Percentiles rank a stretch among this genome's conserved stretches.
Conservation (phyloP, 768 basidiomycete genomes). For the Boletus patriciae region DNA sequence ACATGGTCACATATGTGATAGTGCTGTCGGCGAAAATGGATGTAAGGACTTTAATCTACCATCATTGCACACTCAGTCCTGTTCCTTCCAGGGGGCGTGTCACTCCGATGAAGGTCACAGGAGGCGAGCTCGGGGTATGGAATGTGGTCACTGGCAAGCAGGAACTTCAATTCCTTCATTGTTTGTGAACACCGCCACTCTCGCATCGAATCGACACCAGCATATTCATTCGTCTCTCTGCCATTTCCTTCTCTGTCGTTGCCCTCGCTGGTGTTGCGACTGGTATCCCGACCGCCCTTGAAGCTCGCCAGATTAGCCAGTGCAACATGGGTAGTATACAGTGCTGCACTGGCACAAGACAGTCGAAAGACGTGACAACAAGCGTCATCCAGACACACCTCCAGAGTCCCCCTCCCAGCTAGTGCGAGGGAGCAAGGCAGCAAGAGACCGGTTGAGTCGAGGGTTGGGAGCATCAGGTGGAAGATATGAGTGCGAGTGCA, state of each 20-base stretch:
- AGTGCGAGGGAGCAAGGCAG: too few relatives aligned
- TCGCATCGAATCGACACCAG: background rate
- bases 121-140: background rate
- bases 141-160: background rate
- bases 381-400: too few relatives aligned
- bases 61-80: slow-evolving; percentile 1
- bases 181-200: background rate
- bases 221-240: background rate
- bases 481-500: too few relatives aligned
- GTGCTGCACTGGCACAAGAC: slow-evolving; percentile 8
- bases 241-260: background rate
- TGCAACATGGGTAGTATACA: slow-evolving; percentile 43
- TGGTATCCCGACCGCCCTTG: background rate
- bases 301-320: background rate
- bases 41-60: background rate
- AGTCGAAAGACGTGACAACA: too few relatives aligned
- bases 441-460: too few relatives aligned
- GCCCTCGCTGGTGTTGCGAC: background rate
- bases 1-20: background rate
- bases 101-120: background rate
- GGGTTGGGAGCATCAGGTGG: too few relatives aligned
- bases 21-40: background rate
- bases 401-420: too few relatives aligned
- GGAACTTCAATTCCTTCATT: background rate
- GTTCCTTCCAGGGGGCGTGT: background rate